A percentile compares a stretch with the other conserved stretches of the same genome.
Conservation (phyloP, 129 eudicot species). For the Gnaphalium uliginosum region DNA sequence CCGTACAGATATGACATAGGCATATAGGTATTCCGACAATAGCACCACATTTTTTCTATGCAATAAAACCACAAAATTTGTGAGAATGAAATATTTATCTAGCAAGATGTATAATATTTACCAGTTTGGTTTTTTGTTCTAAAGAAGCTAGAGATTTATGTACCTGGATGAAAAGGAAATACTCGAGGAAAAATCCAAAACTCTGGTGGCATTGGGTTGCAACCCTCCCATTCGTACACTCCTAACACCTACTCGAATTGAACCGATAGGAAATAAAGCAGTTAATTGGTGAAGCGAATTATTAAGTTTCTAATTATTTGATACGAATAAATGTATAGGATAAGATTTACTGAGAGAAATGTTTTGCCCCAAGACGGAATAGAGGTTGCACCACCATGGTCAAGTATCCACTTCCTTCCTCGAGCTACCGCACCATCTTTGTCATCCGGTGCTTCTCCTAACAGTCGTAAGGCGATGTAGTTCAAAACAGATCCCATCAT, state of each 20-base stretch:
- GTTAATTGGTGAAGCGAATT: no score
- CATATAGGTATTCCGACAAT: constrained; percentile 58
- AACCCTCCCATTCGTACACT: constrained; percentile 41
- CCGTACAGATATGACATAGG: constrained; percentile 56
- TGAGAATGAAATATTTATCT: no score
- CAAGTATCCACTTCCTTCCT: constrained; percentile 67
- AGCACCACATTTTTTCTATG: constrained; percentile 48
- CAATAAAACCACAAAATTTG: no score
- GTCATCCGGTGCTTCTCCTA: constrained; percentile 58
- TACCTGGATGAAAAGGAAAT: constrained; percentile 44
- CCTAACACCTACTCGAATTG: constrained; percentile 31
- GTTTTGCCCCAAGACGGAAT: constrained; percentile 75
- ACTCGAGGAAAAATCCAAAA: constrained; percentile 57
- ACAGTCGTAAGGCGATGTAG: constrained; percentile 49
- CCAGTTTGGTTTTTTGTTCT: no score
- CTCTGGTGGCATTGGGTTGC: constrained; percentile 55
- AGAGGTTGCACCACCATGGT: constrained; percentile 62
- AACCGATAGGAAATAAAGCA: no score
- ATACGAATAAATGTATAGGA: no score
- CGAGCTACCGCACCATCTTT: constrained; percentile 46
- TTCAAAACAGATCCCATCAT: constrained; percentile 60
- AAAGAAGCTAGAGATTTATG: no score
- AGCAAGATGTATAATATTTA: no score
- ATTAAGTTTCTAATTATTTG: no score
- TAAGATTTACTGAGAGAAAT: constrained; percentile 51